phyloP scores from a whole-genome alignment of 306 rosid genomes.

The Vicia faba region DNA sequence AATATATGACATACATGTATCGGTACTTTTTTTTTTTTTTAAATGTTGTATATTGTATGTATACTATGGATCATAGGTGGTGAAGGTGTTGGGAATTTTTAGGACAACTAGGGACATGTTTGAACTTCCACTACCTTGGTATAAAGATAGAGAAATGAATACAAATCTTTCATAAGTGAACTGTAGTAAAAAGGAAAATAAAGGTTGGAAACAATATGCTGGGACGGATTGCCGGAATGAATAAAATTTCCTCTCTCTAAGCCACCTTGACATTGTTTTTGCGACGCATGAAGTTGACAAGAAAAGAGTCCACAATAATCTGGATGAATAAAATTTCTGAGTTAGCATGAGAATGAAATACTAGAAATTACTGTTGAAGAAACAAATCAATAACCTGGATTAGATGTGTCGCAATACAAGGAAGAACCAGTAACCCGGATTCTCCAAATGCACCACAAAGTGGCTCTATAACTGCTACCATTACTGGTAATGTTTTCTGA shows the following conservation, averaged over 20 bases:
- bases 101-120: no score
- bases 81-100: no score
- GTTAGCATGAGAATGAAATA: constrained; percentile 38
- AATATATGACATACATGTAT: no score
- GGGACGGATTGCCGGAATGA: background rate
- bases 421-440: constrained; percentile 89
- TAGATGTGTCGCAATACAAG: constrained; percentile 93
- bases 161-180: background rate
- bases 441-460: constrained; percentile 84
- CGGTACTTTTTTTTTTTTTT: no score
- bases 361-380: background rate
- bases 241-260: constrained; percentile 27
- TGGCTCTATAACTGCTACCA: constrained; percentile 92
- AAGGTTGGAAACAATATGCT: background rate
- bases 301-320: constrained; percentile 69
- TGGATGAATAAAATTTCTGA: constrained; percentile 24
- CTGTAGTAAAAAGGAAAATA: background rate
- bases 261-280: constrained; percentile 51
- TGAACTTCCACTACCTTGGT: background rate
- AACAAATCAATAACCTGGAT: constrained; percentile 61
- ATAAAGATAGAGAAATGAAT: background rate
- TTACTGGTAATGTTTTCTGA: constrained; percentile 93
- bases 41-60: no score
- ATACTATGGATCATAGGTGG: no score
- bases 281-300: constrained; percentile 62